These are phyloP conservation scores for Candida albicans DNA, from an alignment of 1,139 yeast species.

Conservation along the genomic window DNA sequence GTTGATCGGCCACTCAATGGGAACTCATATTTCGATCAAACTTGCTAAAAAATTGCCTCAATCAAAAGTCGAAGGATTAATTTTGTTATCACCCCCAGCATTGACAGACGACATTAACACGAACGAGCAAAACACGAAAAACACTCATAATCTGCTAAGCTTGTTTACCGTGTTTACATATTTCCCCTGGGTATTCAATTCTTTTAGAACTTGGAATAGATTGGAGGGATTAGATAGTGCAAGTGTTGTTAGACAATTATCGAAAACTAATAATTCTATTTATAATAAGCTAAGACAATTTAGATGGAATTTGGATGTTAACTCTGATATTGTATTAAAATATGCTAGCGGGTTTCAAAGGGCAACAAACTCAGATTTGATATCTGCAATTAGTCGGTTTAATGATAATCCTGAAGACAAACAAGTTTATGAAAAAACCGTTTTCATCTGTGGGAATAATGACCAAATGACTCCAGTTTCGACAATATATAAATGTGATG, in stretches of 20 bases:
- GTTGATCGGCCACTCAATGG: conserved; percentile 76
- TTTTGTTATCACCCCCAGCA: conserved; percentile 58
- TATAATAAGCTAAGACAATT: conserved; percentile 58
- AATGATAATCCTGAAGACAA: conserved; percentile 34
- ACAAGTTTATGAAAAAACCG: conserved; percentile 40
- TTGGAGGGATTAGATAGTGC: conserved; percentile 59
- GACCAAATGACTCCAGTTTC: conserved; percentile 57
- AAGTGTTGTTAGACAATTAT: conserved; percentile 57
- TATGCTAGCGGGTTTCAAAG: conserved; percentile 52
- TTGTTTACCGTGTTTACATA: conserved; percentile 29
- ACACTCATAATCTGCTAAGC: conserved; percentile 11
- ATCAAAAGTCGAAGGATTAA: conserved; percentile 43
- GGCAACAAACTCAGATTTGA: conserved; percentile 46
- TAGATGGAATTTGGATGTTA: conserved; percentile 70
- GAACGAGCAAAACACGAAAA: neutral
- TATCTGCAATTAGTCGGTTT: conserved; percentile 36
- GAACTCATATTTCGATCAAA: conserved; percentile 55
- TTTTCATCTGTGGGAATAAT: conserved; percentile 56
- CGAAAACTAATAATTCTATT: conserved; percentile 26
- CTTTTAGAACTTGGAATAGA: conserved; percentile 60
- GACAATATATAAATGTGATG: conserved; percentile 26
- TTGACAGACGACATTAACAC: conserved; percentile 29
- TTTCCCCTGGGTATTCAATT: conserved; percentile 54
- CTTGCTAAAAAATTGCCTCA: conserved; percentile 45
- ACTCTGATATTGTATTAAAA: conserved; percentile 52